phyloP scores from a whole-genome alignment of 768 basidiomycete genomes.

The Lactarius vividus region DNA sequence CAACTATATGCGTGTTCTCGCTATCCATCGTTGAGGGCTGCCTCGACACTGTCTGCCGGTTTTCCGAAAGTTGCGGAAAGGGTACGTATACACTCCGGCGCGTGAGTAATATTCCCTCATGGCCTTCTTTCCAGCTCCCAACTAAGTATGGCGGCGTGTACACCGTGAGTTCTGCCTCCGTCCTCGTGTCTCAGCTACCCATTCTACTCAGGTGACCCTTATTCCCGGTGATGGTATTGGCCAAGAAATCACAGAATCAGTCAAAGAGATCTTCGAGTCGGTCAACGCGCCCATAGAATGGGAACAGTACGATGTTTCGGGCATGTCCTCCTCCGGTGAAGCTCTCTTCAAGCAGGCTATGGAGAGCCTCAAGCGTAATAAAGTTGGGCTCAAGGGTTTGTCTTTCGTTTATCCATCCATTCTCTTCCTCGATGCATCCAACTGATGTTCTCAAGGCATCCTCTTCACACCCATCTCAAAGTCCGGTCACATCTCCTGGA shows the following conservation, averaged over 20 bases:
- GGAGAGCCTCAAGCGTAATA: slow-evolving; percentile 96
- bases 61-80: slow-evolving; percentile 73
- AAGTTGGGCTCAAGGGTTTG: slow-evolving; percentile 95
- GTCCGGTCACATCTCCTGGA: slow-evolving; percentile 98
- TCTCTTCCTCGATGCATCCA: not conserved
- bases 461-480: slow-evolving; percentile 98
- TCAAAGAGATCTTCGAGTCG: slow-evolving; percentile 98
- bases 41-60: slow-evolving; percentile 74
- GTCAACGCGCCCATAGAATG: slow-evolving; percentile 98
- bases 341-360: slow-evolving; percentile 96
- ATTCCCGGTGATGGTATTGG: slow-evolving; percentile 99
- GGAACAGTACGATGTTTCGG: slow-evolving; percentile 98
- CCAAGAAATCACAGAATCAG: slow-evolving; percentile 94
- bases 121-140: slow-evolving; percentile 50
- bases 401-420: slow-evolving; percentile 9
- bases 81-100: slow-evolving; percentile 42
- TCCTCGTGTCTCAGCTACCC: slow-evolving; percentile 17
- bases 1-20: not conserved
- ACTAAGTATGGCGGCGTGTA: slow-evolving; percentile 94
- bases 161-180: slow-evolving; percentile 53
- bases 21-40: slow-evolving; percentile 44
- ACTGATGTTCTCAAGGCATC: slow-evolving; percentile 61
- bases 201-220: slow-evolving; percentile 73
- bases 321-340: slow-evolving; percentile 91
- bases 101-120: slow-evolving; percentile 19